Evolutionary conservation across 305 asterid genomes (phyloP), one percentile per base, ranked within the genome.

Genomic region (Plantago coronopus): DNA sequence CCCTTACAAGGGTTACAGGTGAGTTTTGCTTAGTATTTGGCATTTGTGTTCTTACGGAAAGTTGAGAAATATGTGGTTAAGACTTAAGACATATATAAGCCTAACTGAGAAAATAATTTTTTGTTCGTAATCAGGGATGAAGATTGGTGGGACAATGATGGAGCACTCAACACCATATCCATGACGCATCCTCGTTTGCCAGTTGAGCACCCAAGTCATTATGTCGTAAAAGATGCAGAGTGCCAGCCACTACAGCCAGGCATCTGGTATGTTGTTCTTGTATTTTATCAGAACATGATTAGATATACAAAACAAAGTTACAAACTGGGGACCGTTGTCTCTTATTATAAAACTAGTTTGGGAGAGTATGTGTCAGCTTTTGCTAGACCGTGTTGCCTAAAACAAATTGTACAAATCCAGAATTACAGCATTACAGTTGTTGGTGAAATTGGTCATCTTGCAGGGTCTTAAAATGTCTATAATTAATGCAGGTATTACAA

Each of bases 121-220:
- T 48, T 25, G 19, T 23, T 14, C 23, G 23, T 20, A 53, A 53
- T 14, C 58, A 93, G 99, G 79, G 97, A 93, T 72, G 91, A 93
- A 67, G 97, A 89, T 60, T 93, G 98, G 97, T 93, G 97, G 98
- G 98, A 85, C 70, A 93, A 93, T 46, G 99, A 93, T 54, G 99
- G 99, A 61, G 96, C 97, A 4, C 91, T 93, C 57, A 93, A 93
- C 83, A 93, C 96, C 20, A 83, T 89, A 71, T 89, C 97, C 34
- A 93, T 93, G 97, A 93, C 99, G 15, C 99, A 93, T 65, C 97
- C 99, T 45, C 94, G 97, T 56, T 65, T 87, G 57, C 99, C 99
- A 2, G 67, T 81, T 7, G 96, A 93, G 64, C 97, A 93, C 49
- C 97, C 94, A 1, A 78, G 67, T 67, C 79, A 64, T 46, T 76